Evolutionary conservation across 768 basidiomycete species (phyloP).

Genomic region (Boletus sp.): DNA sequence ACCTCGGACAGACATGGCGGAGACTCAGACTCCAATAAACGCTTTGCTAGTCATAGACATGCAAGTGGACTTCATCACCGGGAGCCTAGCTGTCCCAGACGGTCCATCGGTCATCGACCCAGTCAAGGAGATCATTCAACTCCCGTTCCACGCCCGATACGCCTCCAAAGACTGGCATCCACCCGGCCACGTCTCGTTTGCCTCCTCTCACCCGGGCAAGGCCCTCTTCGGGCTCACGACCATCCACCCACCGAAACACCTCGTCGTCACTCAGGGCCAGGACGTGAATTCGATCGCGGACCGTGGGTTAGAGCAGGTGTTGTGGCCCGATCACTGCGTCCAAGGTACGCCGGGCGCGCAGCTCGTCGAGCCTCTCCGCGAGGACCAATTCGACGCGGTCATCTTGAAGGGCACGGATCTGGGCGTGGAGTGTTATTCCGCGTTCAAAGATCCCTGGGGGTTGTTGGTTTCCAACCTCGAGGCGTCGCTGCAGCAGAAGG

Average conservation of each 20-base stretch:
- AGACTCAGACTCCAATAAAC: slow-evolving; percentile 10
- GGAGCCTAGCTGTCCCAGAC: slow-evolving; percentile 67
- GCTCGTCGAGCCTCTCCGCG: slow-evolving; percentile 54
- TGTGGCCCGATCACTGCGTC: slow-evolving; percentile 86
- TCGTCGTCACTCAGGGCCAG: slow-evolving; percentile 30
- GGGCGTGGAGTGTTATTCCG: slow-evolving; percentile 78
- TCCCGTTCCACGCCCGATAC: slow-evolving; percentile 51
- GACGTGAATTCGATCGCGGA: slow-evolving; percentile 12
- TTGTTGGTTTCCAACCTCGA: slow-evolving; percentile 48
- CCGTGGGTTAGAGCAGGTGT: slow-evolving; percentile 45
- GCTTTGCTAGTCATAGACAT: slow-evolving; percentile 76
- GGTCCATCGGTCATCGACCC: slow-evolving; percentile 56
- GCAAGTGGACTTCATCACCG: slow-evolving; percentile 81
- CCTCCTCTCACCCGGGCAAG: slow-evolving; percentile 43
- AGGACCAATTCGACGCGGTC: slow-evolving; percentile 40
- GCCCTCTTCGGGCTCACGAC: slow-evolving; percentile 41
- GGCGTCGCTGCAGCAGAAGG: slow-evolving; percentile 37
- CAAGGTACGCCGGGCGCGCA: slow-evolving; percentile 56
- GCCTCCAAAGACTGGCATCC: slow-evolving; percentile 64
- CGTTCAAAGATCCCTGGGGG: slow-evolving; percentile 62
- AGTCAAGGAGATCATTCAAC: slow-evolving; percentile 56
- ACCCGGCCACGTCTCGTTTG: slow-evolving; percentile 69
- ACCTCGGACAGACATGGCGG: slow-evolving; percentile 17
- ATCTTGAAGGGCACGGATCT: slow-evolving; percentile 55
- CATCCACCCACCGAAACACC: slow-evolving; percentile 33